These are phyloP conservation scores for Alternaria brassicae DNA, from an alignment of 2,329 filamentous ascomycete genomes.

Conservation along the genomic window DNA sequence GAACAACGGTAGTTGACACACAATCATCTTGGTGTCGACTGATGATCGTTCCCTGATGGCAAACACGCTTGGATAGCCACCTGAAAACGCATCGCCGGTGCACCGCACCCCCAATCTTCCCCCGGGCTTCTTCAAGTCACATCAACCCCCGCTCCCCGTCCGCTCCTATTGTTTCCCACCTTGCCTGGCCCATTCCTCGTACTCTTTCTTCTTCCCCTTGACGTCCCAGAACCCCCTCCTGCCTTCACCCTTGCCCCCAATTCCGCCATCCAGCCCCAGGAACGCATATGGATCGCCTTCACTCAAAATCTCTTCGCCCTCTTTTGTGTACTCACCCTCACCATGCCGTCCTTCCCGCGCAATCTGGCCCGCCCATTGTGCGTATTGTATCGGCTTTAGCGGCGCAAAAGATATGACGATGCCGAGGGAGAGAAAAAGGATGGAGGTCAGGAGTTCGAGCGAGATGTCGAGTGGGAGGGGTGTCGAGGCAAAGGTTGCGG, in stretches of 20 bases:
- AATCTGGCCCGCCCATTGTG: constrained; percentile 81
- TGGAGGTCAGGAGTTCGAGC: constrained; percentile 82
- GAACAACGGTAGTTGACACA: background rate
- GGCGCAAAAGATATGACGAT: constrained; percentile 79
- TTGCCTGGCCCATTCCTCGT: constrained; percentile 73
- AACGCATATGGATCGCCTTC: constrained; percentile 78
- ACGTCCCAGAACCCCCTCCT: constrained; percentile 88
- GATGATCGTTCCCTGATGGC: background rate
- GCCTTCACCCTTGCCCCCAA: constrained; percentile 68
- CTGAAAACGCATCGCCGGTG: background rate
- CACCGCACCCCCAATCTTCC: background rate
- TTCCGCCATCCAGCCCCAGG: constrained; percentile 61
- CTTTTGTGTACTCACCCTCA: constrained; percentile 63
- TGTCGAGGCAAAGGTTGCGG: constrained; percentile 67
- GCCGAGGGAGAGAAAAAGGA: constrained; percentile 80
- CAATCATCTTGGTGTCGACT: background rate
- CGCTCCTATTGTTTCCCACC: constrained; percentile 24
- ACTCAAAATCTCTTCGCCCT: constrained; percentile 71
- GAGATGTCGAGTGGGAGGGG: constrained; percentile 82
- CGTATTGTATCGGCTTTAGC: constrained; percentile 85
- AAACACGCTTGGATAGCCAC: background rate
- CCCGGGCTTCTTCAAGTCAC: background rate
- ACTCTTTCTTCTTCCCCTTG: constrained; percentile 80
- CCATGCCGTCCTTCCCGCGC: constrained; percentile 74
- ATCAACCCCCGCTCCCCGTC: background rate